Evolutionary conservation across 306 rosid species (phyloP), one percentile per base, ranked within the genome.

Genomic region (Aeschynomene evenia): DNA sequence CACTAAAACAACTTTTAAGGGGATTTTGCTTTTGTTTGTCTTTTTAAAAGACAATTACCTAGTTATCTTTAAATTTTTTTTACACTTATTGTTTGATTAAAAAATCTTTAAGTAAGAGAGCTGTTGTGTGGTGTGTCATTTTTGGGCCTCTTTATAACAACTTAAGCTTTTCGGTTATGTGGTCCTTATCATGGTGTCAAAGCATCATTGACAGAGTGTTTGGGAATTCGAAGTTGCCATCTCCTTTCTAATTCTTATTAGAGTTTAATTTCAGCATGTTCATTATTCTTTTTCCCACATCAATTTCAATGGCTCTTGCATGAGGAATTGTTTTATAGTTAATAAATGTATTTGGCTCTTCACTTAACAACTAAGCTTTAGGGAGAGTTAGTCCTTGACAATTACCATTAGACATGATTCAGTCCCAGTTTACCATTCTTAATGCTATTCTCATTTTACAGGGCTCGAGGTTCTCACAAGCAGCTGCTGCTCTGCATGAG

Each of bases 401-500:
- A 62, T 53, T 28, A 21, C 76, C 63, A 28, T 8, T 68, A 68
- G 18, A 56, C 66, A 37, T 61, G 46, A 51, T 39, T 68, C 55
- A 63, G 63, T 63, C 34, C 33, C 56, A 40, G 24, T 66, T 72
- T 66, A 39, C 16, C 40, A 75, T 73, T 59, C 77, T 82, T 45
- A 68, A 45, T 56, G 60, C 36, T 73, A 36, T 60, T 68, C 40
- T 67, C 69, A 58, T 82, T 80, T 76, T 62, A 50, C 83, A 93
- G 98, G 96, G 97, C 36, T 85, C 82, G 66, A 88, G 98, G 79
- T 90, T 83, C 79, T 90, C 98, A 83, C 96, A 88, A 78, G 96
- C 97, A 29, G 97, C 98, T 62, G 89, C 89, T 28, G 89, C 92
- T 57, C 78, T 93, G 85, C 97, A 93, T 31, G 91, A 93, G 87